These are phyloP conservation scores for Gnaphalium uliginosum DNA, from an alignment of 129 eudicot genomes.

Conservation along the genomic window DNA sequence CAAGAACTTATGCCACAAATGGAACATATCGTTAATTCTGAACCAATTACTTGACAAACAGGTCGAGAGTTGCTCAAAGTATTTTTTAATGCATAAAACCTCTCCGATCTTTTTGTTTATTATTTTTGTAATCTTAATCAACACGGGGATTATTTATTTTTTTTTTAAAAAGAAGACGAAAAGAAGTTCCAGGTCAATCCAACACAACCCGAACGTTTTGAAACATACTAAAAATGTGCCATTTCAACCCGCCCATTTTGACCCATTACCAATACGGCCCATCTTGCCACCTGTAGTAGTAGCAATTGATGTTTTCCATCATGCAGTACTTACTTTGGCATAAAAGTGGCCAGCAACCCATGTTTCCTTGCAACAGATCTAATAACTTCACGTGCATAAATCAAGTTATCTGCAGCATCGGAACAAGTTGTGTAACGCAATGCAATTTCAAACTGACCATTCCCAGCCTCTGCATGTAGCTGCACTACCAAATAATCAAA, in stretches of 20 bases:
- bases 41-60: background rate
- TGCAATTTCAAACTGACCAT: constrained; percentile 87
- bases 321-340: constrained; percentile 74
- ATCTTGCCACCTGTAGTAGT: background rate
- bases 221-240: background rate
- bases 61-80: background rate
- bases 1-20: background rate
- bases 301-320: constrained; percentile 17
- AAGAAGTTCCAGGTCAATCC: background rate
- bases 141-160: background rate
- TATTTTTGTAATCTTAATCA: background rate
- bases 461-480: constrained; percentile 95
- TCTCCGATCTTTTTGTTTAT: background rate
- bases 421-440: constrained; percentile 67
- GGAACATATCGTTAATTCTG: background rate
- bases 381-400: constrained; percentile 84
- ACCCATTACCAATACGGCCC: background rate
- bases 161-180: background rate
- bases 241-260: background rate
- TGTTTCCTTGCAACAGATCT: constrained; percentile 90
- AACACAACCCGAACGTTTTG: background rate
- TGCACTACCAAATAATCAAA: constrained; percentile 32
- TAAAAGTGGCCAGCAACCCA: constrained; percentile 83
- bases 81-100: background rate
- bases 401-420: constrained; percentile 75